A percentile compares a stretch with the other conserved stretches of the same genome.
These are phyloP conservation scores for Aspergillus arachidicola DNA, from an alignment of 2,329 filamentous ascomycete genomes.

Conservation along the genomic window DNA sequence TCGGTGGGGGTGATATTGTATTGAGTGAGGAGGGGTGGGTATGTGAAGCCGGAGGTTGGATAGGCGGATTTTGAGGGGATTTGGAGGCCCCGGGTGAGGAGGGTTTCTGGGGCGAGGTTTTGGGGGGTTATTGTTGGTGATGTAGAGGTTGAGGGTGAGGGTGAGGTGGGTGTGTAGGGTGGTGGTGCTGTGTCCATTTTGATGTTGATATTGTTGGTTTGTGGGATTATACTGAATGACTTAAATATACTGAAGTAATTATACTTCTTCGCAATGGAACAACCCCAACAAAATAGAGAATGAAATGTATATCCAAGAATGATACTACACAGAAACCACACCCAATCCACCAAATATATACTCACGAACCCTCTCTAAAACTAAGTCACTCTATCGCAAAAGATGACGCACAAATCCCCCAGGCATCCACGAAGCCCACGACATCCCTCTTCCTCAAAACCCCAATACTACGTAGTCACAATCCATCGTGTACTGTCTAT, in stretches of 20 bases:
- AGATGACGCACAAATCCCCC: neutral
- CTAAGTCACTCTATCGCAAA: neutral
- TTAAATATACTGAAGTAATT: too few relatives aligned
- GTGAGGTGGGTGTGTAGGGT: neutral
- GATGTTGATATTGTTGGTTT: too few relatives aligned
- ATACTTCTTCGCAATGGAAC: too few relatives aligned
- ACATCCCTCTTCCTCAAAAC: too few relatives aligned
- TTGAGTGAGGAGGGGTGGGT: conserved; percentile 26
- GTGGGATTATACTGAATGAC: too few relatives aligned
- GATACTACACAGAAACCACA: too few relatives aligned
- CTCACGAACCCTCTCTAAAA: too few relatives aligned
- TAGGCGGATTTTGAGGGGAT: conserved; percentile 29
- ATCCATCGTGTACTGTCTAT: neutral
- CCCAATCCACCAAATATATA: too few relatives aligned
- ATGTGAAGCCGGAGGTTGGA: conserved; percentile 35
- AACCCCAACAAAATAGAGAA: too few relatives aligned
- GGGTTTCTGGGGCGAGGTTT: neutral
- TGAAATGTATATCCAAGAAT: too few relatives aligned
- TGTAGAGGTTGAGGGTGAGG: neutral
- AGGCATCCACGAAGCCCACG: neutral
- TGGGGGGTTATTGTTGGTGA: neutral
- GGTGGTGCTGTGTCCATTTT: neutral
- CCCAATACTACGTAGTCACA: too few relatives aligned
- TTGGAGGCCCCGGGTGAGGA: conserved; percentile 32
- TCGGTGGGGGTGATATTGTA: conserved; percentile 25